phyloP scores from a whole-genome alignment of 2,329 filamentous ascomycete genomes.

The Hymenoscyphus occultus region DNA sequence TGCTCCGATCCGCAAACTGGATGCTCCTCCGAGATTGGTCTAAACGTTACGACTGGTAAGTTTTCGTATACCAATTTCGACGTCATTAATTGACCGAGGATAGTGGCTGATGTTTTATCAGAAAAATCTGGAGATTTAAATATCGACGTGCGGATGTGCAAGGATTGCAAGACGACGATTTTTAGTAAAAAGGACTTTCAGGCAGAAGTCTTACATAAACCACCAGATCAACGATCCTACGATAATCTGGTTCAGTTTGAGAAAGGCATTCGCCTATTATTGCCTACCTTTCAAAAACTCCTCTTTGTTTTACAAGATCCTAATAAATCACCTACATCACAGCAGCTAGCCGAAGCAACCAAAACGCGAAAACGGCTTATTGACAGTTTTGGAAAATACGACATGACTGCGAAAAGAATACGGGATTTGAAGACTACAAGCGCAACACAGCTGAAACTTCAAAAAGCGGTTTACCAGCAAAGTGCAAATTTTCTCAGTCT shows the following conservation, averaged over 20 bases:
- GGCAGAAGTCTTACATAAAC: slow-evolving; percentile 52
- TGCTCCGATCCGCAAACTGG: slow-evolving; percentile 82
- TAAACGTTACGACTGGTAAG: slow-evolving; percentile 70
- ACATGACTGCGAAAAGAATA: slow-evolving; percentile 64
- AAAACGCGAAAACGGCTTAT: slow-evolving; percentile 70
- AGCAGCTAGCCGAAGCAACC: slow-evolving; percentile 64
- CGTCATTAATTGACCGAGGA: slow-evolving; percentile 30
- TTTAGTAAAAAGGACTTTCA: slow-evolving; percentile 68
- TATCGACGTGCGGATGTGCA: slow-evolving; percentile 87
- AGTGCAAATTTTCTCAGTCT: slow-evolving; percentile 67
- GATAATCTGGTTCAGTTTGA: slow-evolving; percentile 69
- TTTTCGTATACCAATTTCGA: slow-evolving; percentile 19
- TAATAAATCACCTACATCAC: slow-evolving; percentile 45
- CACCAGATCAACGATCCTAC: slow-evolving; percentile 63
- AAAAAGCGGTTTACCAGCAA: slow-evolving; percentile 67
- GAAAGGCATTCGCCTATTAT: slow-evolving; percentile 63
- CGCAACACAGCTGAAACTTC: slow-evolving; percentile 59
- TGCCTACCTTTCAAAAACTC: slow-evolving; percentile 68
- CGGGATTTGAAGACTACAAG: slow-evolving; percentile 64
- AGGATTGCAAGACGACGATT: slow-evolving; percentile 73
- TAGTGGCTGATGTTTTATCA: slow-evolving; percentile 40
- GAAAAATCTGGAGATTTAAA: slow-evolving; percentile 57
- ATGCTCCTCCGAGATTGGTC: slow-evolving; percentile 79
- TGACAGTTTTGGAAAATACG: slow-evolving; percentile 70
- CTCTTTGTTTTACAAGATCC: slow-evolving; percentile 63